These are phyloP conservation scores for Aspergillus eucalypticola DNA, from an alignment of 2,329 filamentous ascomycete species.

Conservation along the genomic window DNA sequence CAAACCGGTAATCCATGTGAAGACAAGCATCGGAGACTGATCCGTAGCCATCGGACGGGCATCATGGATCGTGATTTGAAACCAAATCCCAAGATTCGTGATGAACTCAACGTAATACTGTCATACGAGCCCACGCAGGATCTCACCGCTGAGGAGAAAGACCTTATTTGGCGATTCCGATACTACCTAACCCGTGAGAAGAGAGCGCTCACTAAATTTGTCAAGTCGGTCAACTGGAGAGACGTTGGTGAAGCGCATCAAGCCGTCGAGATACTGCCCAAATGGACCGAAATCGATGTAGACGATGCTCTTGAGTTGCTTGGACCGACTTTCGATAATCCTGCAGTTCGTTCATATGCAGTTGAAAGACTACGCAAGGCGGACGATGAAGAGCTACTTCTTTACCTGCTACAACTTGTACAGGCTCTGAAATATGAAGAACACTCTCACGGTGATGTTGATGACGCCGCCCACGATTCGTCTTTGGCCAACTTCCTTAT, in stretches of 20 bases:
- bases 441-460: conserved; percentile 62
- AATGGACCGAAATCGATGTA: conserved; percentile 96
- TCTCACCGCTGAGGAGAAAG: conserved; percentile 86
- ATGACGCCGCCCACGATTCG: conserved; percentile 69
- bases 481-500: conserved; percentile 89
- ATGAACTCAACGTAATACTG: conserved; percentile 89
- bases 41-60: conserved; percentile 90
- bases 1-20: conserved; percentile 90
- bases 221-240: conserved; percentile 95
- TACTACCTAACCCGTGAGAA: conserved; percentile 94
- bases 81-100: conserved; percentile 91
- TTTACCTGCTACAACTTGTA: conserved; percentile 91
- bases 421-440: conserved; percentile 94
- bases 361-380: conserved; percentile 89
- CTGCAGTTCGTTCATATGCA: conserved; percentile 85
- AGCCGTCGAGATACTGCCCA: conserved; percentile 82
- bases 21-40: conserved; percentile 87
- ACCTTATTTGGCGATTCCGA: conserved; percentile 95
- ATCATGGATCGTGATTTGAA: conserved; percentile 93
- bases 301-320: conserved; percentile 94
- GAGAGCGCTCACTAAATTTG: conserved; percentile 88
- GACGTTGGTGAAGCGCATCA: conserved; percentile 83
- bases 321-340: conserved; percentile 87
- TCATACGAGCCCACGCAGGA: conserved; percentile 89
- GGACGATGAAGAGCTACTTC: conserved; percentile 83